Conservation (phyloP, 2,329 filamentous ascomycete genomes). For the Graphilbum ipis-grandicollis region DNA sequence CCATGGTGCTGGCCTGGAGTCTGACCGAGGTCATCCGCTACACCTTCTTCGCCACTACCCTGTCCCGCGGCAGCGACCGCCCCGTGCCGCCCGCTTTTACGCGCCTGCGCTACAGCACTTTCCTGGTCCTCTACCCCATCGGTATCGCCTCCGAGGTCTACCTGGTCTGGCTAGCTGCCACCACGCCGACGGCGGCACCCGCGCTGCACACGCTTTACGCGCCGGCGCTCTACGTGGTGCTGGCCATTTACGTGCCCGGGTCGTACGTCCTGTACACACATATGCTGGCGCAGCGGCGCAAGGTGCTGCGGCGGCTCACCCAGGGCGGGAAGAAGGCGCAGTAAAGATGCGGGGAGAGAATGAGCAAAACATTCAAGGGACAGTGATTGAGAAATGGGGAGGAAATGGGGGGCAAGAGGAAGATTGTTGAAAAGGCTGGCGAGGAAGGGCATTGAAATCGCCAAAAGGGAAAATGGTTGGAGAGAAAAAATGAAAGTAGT, state of each 20-base stretch:
- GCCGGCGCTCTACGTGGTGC: constrained; percentile 16
- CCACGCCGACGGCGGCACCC: constrained; percentile 38
- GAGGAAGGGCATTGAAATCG: too few relatives aligned
- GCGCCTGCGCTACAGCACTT: constrained; percentile 84
- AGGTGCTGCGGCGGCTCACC: constrained; percentile 52
- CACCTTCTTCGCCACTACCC: constrained; percentile 68
- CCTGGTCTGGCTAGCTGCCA: constrained; percentile 52
- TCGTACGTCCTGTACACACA: constrained; percentile 77
- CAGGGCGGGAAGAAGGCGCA: constrained; percentile 20
- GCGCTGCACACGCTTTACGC: constrained; percentile 29
- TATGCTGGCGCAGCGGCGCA: constrained; percentile 82
- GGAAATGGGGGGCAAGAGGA: too few relatives aligned
- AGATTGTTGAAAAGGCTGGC: too few relatives aligned
- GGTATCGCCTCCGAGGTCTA: constrained; percentile 79
- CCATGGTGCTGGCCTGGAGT: constrained; percentile 76
- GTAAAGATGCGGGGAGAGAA: constrained; percentile 10
- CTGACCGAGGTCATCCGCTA: constrained; percentile 88
- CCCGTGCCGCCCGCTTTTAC: constrained; percentile 32
- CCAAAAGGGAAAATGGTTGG: too few relatives aligned
- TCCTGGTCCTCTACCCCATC: constrained; percentile 81
- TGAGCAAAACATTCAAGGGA: not conserved
- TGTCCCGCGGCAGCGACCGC: constrained; percentile 27
- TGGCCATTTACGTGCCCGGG: constrained; percentile 24
- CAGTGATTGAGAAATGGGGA: not conserved
- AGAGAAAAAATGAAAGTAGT: too few relatives aligned